A percentile compares a stretch with the other conserved stretches of the same genome.
These are phyloP conservation scores for Nemania sp. DNA, from an alignment of 2,329 filamentous ascomycete genomes.

Conservation along the genomic window DNA sequence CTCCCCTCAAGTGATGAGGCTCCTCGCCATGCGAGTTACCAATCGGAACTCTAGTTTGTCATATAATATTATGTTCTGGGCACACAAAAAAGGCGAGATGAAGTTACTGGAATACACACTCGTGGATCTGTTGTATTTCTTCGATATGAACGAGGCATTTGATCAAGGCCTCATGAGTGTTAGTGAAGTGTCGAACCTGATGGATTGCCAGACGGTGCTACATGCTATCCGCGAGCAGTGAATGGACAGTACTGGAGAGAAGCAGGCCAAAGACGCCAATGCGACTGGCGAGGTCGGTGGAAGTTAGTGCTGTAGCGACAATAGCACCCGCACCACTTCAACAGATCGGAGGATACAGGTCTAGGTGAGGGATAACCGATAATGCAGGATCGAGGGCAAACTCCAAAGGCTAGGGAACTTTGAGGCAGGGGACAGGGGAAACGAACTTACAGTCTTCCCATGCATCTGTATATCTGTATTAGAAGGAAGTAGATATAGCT, in stretches of 20 bases:
- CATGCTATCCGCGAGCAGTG: background rate
- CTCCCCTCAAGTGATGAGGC: slow-evolving; percentile 18
- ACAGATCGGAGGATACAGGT: background rate
- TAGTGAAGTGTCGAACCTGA: slow-evolving; percentile 33
- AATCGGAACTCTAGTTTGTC: slow-evolving; percentile 25
- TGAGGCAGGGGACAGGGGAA: too few relatives aligned
- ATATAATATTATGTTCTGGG: slow-evolving; percentile 33
- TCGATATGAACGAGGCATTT: slow-evolving; percentile 20
- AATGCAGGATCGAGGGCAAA: background rate
- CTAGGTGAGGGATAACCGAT: background rate
- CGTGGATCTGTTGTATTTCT: slow-evolving; percentile 11
- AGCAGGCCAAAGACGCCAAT: background rate
- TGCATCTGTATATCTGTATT: slow-evolving; percentile 1
- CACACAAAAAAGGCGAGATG: background rate
- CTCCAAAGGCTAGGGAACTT: background rate
- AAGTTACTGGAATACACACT: slow-evolving; percentile 14
- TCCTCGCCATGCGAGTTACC: slow-evolving; percentile 27
- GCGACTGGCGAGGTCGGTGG: background rate
- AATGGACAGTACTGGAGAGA: background rate
- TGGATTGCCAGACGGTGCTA: slow-evolving; percentile 35
- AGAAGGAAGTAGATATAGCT: background rate
- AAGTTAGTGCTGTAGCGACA: background rate
- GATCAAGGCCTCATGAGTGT: slow-evolving; percentile 31
- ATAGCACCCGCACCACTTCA: too few relatives aligned
- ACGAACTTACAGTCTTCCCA: background rate